Conservation (phyloP, 2,329 filamentous ascomycete species). For the Alternaria sp. region DNA sequence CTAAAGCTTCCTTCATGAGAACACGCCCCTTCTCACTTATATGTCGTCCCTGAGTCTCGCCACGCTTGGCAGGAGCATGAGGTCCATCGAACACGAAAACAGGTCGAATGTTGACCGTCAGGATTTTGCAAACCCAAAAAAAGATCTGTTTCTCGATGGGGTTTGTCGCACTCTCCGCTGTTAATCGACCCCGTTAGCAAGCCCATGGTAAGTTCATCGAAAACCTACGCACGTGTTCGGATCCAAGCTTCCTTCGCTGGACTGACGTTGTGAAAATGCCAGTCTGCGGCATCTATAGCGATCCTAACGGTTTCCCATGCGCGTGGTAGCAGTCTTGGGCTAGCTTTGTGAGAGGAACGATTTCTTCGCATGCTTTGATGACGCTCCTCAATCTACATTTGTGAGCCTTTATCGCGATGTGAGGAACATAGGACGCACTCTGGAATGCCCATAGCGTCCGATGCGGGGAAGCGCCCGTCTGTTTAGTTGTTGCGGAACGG, state of each 20-base stretch:
- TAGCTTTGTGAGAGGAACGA: slow-evolving; percentile 46
- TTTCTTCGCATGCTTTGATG: slow-evolving; percentile 47
- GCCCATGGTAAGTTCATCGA: not conserved
- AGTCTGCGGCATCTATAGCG: slow-evolving; percentile 55
- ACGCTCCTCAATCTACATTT: too few relatives aligned
- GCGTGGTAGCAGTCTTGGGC: slow-evolving; percentile 47
- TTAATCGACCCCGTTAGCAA: not conserved
- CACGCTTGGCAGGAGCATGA: slow-evolving; percentile 51
- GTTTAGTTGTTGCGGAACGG: not conserved
- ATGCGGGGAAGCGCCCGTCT: not conserved
- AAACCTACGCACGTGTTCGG: slow-evolving; percentile 29
- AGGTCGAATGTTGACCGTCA: slow-evolving; percentile 60
- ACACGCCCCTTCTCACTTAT: not conserved
- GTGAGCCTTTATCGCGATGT: not conserved
- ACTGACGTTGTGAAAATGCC: slow-evolving; percentile 54
- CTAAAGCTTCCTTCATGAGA: slow-evolving; percentile 1
- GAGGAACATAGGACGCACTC: not conserved
- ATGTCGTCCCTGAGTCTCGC: slow-evolving; percentile 49
- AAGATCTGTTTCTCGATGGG: slow-evolving; percentile 53
- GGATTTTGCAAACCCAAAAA: slow-evolving; percentile 55
- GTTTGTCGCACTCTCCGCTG: slow-evolving; percentile 27
- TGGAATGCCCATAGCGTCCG: slow-evolving; percentile 1
- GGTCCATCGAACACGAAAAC: slow-evolving; percentile 65
- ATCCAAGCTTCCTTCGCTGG: slow-evolving; percentile 44
- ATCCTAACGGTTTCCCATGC: slow-evolving; percentile 51